Evolutionary conservation across 306 rosid genomes (phyloP), one percentile per base, ranked within the genome.

Genomic region (Cucurbita ficifolia): DNA sequence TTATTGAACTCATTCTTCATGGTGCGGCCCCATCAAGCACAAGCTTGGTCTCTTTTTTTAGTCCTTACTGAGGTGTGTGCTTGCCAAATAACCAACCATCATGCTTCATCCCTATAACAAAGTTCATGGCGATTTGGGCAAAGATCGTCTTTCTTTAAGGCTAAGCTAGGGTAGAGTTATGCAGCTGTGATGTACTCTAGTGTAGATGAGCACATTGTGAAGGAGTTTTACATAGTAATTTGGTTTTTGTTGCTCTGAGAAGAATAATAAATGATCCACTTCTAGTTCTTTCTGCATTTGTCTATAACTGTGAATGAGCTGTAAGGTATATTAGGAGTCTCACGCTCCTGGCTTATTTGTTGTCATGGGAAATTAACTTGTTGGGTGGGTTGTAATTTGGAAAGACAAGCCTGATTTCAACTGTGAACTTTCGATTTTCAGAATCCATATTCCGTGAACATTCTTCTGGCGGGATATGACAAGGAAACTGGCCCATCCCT

Each of bases 391-490:
- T 8, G 16, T 69, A 68, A 45, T 49, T 39, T 50, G 38, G 72
- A 68, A 75, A 50, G 29, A 39, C 36, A n/a, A 72, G 0, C 10
- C 54, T 72, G 79, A 72, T 49, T 38, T 62, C 71, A 19, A 48
- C 74, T 71, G 54, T 61, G 61, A 69, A 60, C n/a, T 18, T 43
- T 56, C 6, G 43, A 21, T 79, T 78, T 81, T 70, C 83, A 94
- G 97, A 94, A 88, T 46, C 99, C 97, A 9, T 94, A 91, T 86
- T 77, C 50, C 10, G 97, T 94, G 82, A 94, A 94, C 84, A 85
- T 94, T 51, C 96, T 90, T 73, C 81, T 93, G 81, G 96, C 98
- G 78, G 98, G 98, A 48, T 93, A 83, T 59, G 97, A 93, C 83
- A 88, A 93, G 79, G 96, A 92, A 80, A 87, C 88, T 0, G 97